These are phyloP conservation scores for Chimonanthus praecox DNA, from an alignment of 164 flowering plant genomes.

Conservation along the genomic window DNA sequence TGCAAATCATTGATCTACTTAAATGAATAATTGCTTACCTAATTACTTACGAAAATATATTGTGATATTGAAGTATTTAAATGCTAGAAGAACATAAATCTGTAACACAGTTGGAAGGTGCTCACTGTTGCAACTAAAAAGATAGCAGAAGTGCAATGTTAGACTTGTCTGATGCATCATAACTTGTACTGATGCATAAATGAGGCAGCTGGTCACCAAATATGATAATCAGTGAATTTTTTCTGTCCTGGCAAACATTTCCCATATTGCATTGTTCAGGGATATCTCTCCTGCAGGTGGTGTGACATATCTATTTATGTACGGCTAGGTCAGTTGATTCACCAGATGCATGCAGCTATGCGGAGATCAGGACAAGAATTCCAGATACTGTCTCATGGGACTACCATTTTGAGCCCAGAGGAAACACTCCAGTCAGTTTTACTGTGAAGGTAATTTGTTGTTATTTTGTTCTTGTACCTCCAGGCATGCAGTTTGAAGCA, in stretches of 20 bases:
- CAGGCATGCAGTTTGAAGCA: background rate
- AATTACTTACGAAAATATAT: too few relatives aligned
- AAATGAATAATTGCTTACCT: too few relatives aligned
- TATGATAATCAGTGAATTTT: too few relatives aligned
- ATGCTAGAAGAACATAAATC: too few relatives aligned
- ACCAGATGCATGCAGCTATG: slow-evolving; percentile 70
- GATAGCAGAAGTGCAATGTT: too few relatives aligned
- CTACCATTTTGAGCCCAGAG: slow-evolving; percentile 89
- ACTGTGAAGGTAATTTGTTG: slow-evolving; percentile 69
- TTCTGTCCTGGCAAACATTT: background rate
- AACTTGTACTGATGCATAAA: background rate
- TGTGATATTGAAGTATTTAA: too few relatives aligned
- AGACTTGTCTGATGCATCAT: too few relatives aligned
- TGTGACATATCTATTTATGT: slow-evolving; percentile 8
- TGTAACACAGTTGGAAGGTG: too few relatives aligned
- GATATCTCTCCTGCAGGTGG: background rate
- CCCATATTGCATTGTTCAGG: background rate
- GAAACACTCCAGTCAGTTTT: slow-evolving; percentile 68
- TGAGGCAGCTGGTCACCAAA: background rate
- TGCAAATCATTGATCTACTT: background rate
- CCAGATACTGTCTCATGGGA: slow-evolving; percentile 95
- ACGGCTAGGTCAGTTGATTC: slow-evolving; percentile 73
- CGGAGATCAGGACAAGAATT: slow-evolving; percentile 85
- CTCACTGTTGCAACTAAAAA: too few relatives aligned
- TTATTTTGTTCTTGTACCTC: background rate